Evolutionary conservation across 108 stramenopile genomes (phyloP), one percentile per base, ranked within the genome.

Genomic region (Chaetoceros muelleri): DNA sequence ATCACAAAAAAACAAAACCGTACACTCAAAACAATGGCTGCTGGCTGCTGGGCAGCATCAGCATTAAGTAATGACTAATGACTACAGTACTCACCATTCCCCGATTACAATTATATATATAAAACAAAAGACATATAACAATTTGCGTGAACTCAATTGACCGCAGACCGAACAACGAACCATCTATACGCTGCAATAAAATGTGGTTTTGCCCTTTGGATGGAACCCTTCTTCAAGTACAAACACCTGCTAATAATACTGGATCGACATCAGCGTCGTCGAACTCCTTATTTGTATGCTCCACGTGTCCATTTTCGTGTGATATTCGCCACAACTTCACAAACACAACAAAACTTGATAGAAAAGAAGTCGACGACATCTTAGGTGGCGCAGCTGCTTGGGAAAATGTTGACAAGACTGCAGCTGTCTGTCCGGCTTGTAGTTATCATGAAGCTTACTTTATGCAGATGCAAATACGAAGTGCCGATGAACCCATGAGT

Each of bases 381-480:
- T 74, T 99, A 22, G 98, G 98, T 23, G 98, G 96, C 10, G 87
- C 75, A 2, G 90, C 87, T 26, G 98, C 98, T 0, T 98, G 96
- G 98, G 90, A 95, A 53, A 95, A 97, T 76, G 96, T 96, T 23
- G 96, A 98, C 77, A 81, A 90, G 18, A 98, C 98, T 34, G 71
- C 72, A 70, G 87, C 88, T 3, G 62, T 68, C 5, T 99, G 98
- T 70, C 95, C 96, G 3, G 53, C 52, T 21, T 99, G 98, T 64
- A 62, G 67, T 48, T 78, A 82, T 64, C 70, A 80, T 20, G 79
- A 94, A 71, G 98, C 98, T 0, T 99, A 95, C 74, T 99, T 96
- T 80, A 92, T 98, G 91, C 96, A 97, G 68, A 95, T 97, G 64
- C 96, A 99, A 66, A 95, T 97, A 55, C 81, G 98, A 28, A 89